Evolutionary conservation across 345 rosid genomes (phyloP).

Genomic region (Syzygium aqueum): DNA sequence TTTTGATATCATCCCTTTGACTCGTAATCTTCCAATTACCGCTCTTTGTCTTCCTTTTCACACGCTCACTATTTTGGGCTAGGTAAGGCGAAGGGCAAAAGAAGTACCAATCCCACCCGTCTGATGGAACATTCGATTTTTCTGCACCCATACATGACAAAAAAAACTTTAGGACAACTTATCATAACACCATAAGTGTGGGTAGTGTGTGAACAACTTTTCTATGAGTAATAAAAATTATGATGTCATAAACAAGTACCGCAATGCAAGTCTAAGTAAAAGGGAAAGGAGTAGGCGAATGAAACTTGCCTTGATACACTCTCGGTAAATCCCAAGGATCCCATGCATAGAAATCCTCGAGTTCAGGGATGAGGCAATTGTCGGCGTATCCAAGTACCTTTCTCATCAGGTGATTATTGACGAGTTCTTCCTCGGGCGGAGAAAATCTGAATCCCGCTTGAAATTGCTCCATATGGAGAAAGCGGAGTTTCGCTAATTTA

Average conservation of each 20-base stretch:
- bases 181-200: background rate
- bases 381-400: background rate
- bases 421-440: background rate
- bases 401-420: background rate
- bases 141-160: background rate
- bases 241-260: background rate
- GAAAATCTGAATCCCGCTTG: background rate
- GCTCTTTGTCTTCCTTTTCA: background rate
- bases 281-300: background rate
- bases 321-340: background rate
- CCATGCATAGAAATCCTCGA: background rate
- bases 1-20: background rate
- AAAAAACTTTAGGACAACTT: background rate
- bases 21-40: conserved; percentile 1
- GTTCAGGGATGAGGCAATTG: background rate
- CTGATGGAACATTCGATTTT: background rate
- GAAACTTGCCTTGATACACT: background rate
- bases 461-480: background rate
- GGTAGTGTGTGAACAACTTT: background rate
- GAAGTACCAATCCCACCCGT: background rate
- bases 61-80: background rate
- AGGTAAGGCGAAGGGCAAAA: background rate
- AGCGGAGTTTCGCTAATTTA: background rate
- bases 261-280: background rate
- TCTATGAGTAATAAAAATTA: background rate